These are phyloP conservation scores for Nicotiana tomentosiformis DNA, from an alignment of 257 asterid species.

Conservation along the genomic window DNA sequence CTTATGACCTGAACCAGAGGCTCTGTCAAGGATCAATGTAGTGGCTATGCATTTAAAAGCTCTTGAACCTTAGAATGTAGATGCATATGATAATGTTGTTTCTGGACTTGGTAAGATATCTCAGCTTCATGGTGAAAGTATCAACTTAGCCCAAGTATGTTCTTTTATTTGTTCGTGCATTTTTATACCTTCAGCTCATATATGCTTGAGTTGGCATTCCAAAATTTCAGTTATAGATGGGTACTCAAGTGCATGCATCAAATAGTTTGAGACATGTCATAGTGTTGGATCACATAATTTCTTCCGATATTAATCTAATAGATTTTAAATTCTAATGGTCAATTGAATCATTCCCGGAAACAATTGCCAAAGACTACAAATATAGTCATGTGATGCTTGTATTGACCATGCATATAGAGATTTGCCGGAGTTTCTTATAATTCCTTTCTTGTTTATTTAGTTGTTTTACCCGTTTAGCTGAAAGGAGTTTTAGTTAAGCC, in stretches of 20 bases:
- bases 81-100: slow-evolving; percentile 96
- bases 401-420: too few relatives aligned
- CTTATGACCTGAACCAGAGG: slow-evolving; percentile 27
- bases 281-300: not conserved
- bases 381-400: not conserved
- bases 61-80: slow-evolving; percentile 51
- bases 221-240: not conserved
- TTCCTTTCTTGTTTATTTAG: too few relatives aligned
- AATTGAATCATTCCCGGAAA: not conserved
- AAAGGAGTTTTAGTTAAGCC: too few relatives aligned
- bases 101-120: slow-evolving; percentile 94
- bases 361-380: not conserved
- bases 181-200: too few relatives aligned
- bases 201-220: not conserved
- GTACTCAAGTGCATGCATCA: not conserved
- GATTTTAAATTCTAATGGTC: not conserved
- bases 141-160: slow-evolving; percentile 74
- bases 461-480: too few relatives aligned
- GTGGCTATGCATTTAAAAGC: slow-evolving; percentile 67
- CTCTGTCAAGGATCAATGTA: slow-evolving; percentile 78
- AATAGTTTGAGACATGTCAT: not conserved
- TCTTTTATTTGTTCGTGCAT: not conserved
- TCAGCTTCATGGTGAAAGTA: slow-evolving; percentile 78
- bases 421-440: too few relatives aligned
- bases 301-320: not conserved